phyloP scores from a whole-genome alignment of 2,329 filamentous ascomycete species.

The Alternaria brassicae region DNA sequence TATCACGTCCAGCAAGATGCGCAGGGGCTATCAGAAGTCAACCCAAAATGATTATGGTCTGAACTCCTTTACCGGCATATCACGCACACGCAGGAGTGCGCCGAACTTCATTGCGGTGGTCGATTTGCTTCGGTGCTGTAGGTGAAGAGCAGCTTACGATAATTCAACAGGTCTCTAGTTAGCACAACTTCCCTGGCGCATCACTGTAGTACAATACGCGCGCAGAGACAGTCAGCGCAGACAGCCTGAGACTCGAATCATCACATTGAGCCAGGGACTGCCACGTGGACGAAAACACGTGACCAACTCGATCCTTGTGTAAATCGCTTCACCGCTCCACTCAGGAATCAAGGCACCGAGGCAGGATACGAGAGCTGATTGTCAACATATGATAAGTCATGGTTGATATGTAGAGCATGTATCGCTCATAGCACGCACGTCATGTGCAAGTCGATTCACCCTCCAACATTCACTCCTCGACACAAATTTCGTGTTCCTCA shows the following conservation, averaged over 20 bases:
- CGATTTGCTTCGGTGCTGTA: neutral
- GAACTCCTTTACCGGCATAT: neutral
- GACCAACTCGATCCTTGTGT: constrained; percentile 16
- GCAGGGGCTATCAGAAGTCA: neutral
- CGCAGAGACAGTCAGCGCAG: neutral
- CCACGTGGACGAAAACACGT: constrained; percentile 19
- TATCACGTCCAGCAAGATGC: neutral
- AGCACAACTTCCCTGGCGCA: neutral
- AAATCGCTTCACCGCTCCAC: constrained; percentile 25
- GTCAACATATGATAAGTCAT: constrained; percentile 1
- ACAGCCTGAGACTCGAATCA: neutral
- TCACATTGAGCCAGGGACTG: neutral
- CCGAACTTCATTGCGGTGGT: neutral
- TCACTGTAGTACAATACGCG: neutral
- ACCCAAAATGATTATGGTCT: neutral
- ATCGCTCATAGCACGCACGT: neutral
- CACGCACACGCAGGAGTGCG: neutral
- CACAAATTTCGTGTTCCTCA: constrained; percentile 2
- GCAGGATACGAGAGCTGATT: constrained; percentile 2
- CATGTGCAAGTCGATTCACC: constrained; percentile 11
- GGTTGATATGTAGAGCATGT: neutral
- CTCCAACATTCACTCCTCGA: too few species aligned
- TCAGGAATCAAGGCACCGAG: constrained; percentile 16
- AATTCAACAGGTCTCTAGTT: neutral
- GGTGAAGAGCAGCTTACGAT: neutral